phyloP scores from a whole-genome alignment of 495 filamentous ascomycete species.

The Aspergillus leporis region DNA sequence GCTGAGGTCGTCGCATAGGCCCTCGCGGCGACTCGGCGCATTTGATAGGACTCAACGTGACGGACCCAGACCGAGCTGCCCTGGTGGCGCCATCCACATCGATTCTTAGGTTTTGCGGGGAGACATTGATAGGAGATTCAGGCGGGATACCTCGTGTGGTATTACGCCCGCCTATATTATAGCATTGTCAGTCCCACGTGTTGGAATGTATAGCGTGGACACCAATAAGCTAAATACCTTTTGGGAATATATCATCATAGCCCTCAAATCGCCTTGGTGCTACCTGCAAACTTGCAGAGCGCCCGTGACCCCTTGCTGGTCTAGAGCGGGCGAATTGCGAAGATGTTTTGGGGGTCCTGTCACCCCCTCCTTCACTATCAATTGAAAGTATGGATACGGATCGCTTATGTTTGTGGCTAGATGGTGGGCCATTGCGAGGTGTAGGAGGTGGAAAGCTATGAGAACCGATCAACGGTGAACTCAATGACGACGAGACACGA shows the following conservation, averaged over 20 bases:
- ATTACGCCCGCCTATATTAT: conserved; percentile 23
- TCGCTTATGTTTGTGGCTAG: conserved; percentile 60
- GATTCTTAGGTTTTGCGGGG: conserved; percentile 26
- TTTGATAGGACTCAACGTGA: conserved; percentile 31
- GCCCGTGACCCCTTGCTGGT: conserved; percentile 64
- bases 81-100: conserved; percentile 33
- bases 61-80: conserved; percentile 26
- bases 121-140: conserved; percentile 32
- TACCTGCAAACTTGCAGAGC: conserved; percentile 84
- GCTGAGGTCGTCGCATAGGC: conserved; percentile 37
- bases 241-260: conserved; percentile 37
- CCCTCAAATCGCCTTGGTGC: conserved; percentile 56
- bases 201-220: background rate
- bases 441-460: conserved; percentile 51
- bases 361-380: conserved; percentile 58
- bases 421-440: conserved; percentile 36
- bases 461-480: conserved; percentile 41
- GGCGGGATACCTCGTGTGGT: conserved; percentile 30
- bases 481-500: conserved; percentile 47
- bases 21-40: conserved; percentile 27
- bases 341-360: conserved; percentile 40
- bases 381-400: conserved; percentile 96
- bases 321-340: conserved; percentile 44
- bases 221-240: conserved; percentile 37
- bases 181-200: conserved; percentile 11